Conservation (phyloP, 2,329 filamentous ascomycete species). For the Bimuria novae-zelandiae region DNA sequence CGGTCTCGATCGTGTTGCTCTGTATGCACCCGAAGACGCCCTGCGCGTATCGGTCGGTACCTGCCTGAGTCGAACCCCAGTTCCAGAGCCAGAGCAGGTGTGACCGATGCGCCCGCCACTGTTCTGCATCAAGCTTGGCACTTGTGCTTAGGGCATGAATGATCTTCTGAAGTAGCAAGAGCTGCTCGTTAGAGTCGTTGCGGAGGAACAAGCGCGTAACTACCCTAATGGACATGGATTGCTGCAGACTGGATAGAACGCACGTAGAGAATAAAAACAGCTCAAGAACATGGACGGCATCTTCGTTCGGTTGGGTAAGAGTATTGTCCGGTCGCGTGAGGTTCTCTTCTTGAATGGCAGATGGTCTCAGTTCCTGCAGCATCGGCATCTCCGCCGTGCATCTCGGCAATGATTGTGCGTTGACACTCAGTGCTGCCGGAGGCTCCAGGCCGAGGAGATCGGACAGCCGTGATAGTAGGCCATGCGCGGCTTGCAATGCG, state of each 20-base stretch:
- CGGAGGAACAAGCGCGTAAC: constrained; percentile 66
- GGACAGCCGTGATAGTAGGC: constrained; percentile 63
- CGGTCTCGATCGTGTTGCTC: constrained; percentile 67
- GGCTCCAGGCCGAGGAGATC: constrained; percentile 64
- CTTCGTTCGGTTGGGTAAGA: constrained; percentile 64
- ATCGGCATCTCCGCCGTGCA: constrained; percentile 44
- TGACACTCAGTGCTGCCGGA: constrained; percentile 53
- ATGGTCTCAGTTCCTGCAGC: constrained; percentile 36
- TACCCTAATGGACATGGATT: constrained; percentile 48
- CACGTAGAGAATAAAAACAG: constrained; percentile 61
- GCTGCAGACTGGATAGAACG: constrained; percentile 48
- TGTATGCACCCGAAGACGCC: constrained; percentile 64
- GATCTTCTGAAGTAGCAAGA: constrained; percentile 62
- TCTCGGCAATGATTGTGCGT: constrained; percentile 49
- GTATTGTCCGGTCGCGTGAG: constrained; percentile 65
- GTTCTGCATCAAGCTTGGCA: constrained; percentile 63
- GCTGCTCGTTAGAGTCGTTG: constrained; percentile 68
- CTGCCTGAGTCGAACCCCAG: constrained; percentile 64
- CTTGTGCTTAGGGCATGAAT: constrained; percentile 59
- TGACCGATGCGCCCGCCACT: constrained; percentile 57
- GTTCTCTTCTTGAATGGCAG: constrained; percentile 47
- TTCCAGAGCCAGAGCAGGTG: constrained; percentile 74
- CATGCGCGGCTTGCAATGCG: constrained; percentile 64
- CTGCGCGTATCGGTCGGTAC: constrained; percentile 44
- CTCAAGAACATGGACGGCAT: constrained; percentile 64